Percentiles rank a stretch among this genome's conserved stretches.
phyloP scores from a whole-genome alignment of 306 rosid species.

The Castanea mollissima region DNA sequence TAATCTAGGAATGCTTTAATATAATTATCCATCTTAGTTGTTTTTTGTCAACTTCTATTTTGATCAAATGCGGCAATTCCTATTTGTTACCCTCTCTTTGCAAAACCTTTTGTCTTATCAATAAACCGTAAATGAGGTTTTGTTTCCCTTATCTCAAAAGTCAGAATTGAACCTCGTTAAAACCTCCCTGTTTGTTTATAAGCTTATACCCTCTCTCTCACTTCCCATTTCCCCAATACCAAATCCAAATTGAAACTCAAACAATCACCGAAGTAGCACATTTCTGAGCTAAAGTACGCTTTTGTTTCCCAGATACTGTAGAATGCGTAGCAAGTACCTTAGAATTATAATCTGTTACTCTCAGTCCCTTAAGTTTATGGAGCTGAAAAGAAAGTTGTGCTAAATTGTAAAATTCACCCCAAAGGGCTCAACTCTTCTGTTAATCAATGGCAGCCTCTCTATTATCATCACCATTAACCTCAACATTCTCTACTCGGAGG shows the following conservation, averaged over 20 bases:
- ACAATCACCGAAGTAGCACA: not conserved
- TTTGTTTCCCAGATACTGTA: not conserved
- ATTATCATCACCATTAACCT: slow-evolving; percentile 28
- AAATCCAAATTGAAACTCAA: not conserved
- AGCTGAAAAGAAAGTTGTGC: not conserved
- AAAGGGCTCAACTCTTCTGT: not conserved
- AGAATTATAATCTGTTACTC: not conserved
- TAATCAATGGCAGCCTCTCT: slow-evolving; percentile 49
- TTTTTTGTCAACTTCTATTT: not conserved
- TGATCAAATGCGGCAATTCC: not conserved
- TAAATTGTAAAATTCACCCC: not conserved
- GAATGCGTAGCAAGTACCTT: too few relatives aligned
- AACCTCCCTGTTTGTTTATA: slow-evolving; percentile 19
- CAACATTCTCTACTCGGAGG: slow-evolving; percentile 37
- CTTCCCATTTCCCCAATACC: not conserved
- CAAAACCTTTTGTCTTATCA: not conserved
- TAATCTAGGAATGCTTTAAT: not conserved
- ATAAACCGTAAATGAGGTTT: not conserved
- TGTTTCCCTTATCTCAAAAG: not conserved
- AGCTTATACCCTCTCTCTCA: not conserved
- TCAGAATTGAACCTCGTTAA: slow-evolving; percentile 29
- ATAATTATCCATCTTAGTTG: not conserved
- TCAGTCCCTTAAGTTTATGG: not conserved
- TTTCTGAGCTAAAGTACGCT: not conserved
- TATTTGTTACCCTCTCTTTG: not conserved